phyloP scores from a whole-genome alignment of 2,329 filamentous ascomycete genomes.

The Sporothrix mexicana region DNA sequence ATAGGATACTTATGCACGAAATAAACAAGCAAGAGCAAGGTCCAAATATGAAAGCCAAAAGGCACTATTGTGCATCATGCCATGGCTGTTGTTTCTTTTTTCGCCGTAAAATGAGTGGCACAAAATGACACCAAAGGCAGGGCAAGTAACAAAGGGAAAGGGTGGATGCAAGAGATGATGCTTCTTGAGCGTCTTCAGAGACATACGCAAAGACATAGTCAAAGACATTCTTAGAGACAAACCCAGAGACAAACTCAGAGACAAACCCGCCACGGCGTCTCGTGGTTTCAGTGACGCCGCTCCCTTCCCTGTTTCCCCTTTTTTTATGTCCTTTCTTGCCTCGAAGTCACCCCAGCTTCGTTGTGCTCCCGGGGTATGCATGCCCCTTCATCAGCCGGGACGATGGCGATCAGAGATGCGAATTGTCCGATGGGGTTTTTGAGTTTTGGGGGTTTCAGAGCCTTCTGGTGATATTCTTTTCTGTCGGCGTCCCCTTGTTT shows the following conservation, averaged over 20 bases:
- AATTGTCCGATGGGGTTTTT: constrained; percentile 15
- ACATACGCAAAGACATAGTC: not conserved
- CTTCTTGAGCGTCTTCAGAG: no score
- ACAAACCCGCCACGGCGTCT: not conserved
- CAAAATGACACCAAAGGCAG: not conserved
- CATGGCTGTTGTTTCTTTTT: not conserved
- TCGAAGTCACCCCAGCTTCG: not conserved
- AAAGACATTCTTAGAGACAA: not conserved
- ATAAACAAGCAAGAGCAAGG: constrained; percentile 16
- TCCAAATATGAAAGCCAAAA: not conserved
- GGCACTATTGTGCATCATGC: not conserved
- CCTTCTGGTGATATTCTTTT: constrained; percentile 22
- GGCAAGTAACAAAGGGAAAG: not conserved
- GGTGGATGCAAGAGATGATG: not conserved
- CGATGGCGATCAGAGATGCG: constrained; percentile 24
- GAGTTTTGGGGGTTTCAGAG: not conserved
- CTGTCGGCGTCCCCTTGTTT: not conserved
- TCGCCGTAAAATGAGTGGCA: not conserved
- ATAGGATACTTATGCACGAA: not conserved
- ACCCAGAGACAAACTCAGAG: not conserved
- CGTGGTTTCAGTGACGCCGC: not conserved
- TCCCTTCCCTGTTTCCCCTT: not conserved
- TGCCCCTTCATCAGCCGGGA: not conserved
- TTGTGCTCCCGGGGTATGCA: constrained; percentile 20
- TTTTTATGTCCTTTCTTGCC: not conserved